Evolutionary conservation across 495 filamentous ascomycete genomes (phyloP).

Genomic region (Tricharina praecox): DNA sequence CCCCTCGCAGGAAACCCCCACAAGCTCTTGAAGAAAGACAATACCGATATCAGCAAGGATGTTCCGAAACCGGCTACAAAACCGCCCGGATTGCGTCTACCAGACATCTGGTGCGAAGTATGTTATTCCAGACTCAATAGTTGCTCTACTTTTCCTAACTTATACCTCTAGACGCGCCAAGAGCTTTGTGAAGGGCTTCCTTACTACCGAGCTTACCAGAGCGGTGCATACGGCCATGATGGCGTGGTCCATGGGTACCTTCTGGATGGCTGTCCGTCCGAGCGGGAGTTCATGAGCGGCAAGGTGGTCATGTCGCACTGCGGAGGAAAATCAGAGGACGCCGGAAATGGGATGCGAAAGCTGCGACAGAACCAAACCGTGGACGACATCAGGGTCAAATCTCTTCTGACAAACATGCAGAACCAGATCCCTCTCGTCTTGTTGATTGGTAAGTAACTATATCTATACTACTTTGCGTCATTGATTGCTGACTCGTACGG

Average conservation of each 20-base stretch:
- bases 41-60: too few relatives aligned
- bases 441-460: constrained; percentile 44
- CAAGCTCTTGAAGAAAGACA: too few relatives aligned
- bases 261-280: constrained; percentile 40
- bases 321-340: constrained; percentile 34
- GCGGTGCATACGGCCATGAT: constrained; percentile 37
- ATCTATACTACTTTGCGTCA: too few relatives aligned
- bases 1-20: too few relatives aligned
- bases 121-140: background rate
- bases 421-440: constrained; percentile 35
- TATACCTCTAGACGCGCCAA: constrained; percentile 34
- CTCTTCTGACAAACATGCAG: constrained; percentile 29
- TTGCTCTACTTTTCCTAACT: background rate
- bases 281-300: constrained; percentile 41
- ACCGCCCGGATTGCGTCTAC: too few relatives aligned
- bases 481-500: background rate
- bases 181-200: constrained; percentile 49
- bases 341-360: constrained; percentile 29
- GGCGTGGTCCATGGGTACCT: constrained; percentile 41
- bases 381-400: constrained; percentile 24
- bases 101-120: constrained; percentile 24
- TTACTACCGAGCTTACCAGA: constrained; percentile 49
- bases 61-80: too few relatives aligned
- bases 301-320: constrained; percentile 50
- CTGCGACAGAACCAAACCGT: constrained; percentile 32